These are phyloP conservation scores for Prorocentrum cordatum DNA, from an alignment of 169 alveolate species.

Conservation along the genomic window DNA sequence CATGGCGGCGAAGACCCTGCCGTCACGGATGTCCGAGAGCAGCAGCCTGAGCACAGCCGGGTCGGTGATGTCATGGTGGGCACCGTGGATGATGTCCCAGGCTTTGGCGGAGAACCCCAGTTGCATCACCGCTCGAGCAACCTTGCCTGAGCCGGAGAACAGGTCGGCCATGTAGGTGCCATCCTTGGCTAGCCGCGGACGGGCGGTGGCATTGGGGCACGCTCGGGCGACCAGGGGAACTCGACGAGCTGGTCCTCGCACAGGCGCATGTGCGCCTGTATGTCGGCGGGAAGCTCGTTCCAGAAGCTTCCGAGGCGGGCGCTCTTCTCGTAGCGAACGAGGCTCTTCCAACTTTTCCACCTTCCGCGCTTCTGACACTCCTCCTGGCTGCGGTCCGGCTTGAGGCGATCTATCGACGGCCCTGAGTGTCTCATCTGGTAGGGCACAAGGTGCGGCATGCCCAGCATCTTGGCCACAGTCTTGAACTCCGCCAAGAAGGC, in stretches of 20 bases:
- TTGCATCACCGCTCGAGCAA: neutral
- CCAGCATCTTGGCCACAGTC: neutral
- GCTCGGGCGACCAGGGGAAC: neutral
- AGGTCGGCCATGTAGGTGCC: neutral
- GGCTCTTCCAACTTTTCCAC: neutral
- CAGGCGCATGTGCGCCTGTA: neutral
- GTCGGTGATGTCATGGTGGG: neutral
- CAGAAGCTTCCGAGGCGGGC: neutral
- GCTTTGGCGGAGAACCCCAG: neutral
- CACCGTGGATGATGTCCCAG: neutral
- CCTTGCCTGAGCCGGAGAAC: neutral
- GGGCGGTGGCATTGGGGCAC: neutral
- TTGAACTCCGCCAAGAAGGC: neutral
- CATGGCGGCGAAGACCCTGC: neutral
- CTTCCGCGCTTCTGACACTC: neutral
- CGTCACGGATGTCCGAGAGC: neutral
- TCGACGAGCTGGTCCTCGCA: constrained; percentile 6
- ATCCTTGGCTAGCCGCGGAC: neutral
- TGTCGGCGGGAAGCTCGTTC: neutral
- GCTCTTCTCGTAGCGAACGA: constrained; percentile 5
- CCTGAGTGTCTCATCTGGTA: constrained; percentile 20
- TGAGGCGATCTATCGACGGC: neutral
- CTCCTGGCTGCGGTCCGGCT: neutral
- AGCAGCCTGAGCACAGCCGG: neutral
- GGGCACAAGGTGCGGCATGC: neutral